Conservation (phyloP, 1,284 basidiomycete genomes). For the Ganoderma boninense region DNA sequence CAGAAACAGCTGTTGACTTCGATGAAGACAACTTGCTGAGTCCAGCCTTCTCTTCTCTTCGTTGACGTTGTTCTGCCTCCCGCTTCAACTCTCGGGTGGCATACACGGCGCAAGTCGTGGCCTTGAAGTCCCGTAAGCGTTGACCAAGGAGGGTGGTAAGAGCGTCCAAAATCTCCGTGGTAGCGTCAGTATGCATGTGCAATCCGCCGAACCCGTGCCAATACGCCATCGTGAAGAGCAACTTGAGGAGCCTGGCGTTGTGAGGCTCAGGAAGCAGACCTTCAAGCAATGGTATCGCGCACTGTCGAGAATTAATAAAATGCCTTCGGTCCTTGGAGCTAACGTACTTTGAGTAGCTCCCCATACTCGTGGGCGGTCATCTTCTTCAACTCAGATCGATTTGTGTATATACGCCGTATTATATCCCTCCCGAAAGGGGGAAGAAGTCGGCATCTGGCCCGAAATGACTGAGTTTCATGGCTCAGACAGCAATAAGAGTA, state of each 20-base stretch:
- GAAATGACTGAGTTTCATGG: not conserved
- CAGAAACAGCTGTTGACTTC: not conserved
- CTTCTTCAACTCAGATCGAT: slow-evolving; percentile 19
- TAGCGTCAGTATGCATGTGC: slow-evolving; percentile 39
- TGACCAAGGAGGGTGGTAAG: not conserved
- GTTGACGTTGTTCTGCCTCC: not conserved
- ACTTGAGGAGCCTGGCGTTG: slow-evolving; percentile 30
- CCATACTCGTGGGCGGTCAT: slow-evolving; percentile 41
- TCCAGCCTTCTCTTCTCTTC: slow-evolving; percentile 22
- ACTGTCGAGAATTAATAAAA: not conserved
- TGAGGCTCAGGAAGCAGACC: not conserved
- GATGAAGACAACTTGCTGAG: slow-evolving; percentile 16
- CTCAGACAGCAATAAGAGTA: not conserved
- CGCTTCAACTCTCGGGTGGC: not conserved
- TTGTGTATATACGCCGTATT: slow-evolving; percentile 5
- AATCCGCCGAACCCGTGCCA: slow-evolving; percentile 44
- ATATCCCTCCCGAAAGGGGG: slow-evolving; percentile 8
- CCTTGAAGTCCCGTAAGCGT: not conserved
- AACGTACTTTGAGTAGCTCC: slow-evolving; percentile 30
- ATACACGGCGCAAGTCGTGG: not conserved
- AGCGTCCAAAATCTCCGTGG: slow-evolving; percentile 28
- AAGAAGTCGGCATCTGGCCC: slow-evolving; percentile 1
- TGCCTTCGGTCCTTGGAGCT: not conserved
- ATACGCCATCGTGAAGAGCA: slow-evolving; percentile 36
- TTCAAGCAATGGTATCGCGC: not conserved